Conservation (phyloP, 2,329 filamentous ascomycete species). For the Neopestalotiopsis rosae region DNA sequence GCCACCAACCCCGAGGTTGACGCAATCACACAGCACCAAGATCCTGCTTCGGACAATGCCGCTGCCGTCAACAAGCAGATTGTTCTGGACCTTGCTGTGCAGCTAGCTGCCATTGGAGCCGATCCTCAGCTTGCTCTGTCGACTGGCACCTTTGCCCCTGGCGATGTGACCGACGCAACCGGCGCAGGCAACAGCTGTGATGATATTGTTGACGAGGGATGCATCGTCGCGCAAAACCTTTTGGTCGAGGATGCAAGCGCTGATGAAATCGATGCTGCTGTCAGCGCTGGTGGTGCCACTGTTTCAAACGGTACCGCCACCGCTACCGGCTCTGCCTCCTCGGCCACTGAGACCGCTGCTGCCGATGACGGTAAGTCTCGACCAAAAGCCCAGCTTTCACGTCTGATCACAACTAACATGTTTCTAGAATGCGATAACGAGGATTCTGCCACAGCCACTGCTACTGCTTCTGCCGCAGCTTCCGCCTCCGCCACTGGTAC, state of each 20-base stretch:
- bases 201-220: constrained; percentile 55
- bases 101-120: constrained; percentile 66
- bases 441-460: constrained; percentile 21
- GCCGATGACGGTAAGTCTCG: constrained; percentile 18
- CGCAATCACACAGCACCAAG: constrained; percentile 69
- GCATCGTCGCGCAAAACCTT: constrained; percentile 60
- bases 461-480: constrained; percentile 5
- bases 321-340: constrained; percentile 15
- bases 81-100: constrained; percentile 61
- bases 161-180: constrained; percentile 53
- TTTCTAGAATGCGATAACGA: constrained; percentile 9
- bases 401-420: not conserved
- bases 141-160: constrained; percentile 68
- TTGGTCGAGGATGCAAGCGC: constrained; percentile 59
- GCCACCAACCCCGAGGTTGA: constrained; percentile 70
- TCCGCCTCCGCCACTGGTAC: constrained; percentile 12
- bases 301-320: constrained; percentile 19
- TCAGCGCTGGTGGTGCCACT: constrained; percentile 34
- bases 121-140: constrained; percentile 66
- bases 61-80: constrained; percentile 65
- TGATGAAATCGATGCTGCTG: constrained; percentile 59
- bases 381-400: not conserved
- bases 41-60: constrained; percentile 65
- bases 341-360: constrained; percentile 21
- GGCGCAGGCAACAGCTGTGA: constrained; percentile 60